Percentiles rank a stretch among this genome's conserved stretches.
Evolutionary conservation across 441 rosid species (phyloP).

Genomic region (Sinapis alba): DNA sequence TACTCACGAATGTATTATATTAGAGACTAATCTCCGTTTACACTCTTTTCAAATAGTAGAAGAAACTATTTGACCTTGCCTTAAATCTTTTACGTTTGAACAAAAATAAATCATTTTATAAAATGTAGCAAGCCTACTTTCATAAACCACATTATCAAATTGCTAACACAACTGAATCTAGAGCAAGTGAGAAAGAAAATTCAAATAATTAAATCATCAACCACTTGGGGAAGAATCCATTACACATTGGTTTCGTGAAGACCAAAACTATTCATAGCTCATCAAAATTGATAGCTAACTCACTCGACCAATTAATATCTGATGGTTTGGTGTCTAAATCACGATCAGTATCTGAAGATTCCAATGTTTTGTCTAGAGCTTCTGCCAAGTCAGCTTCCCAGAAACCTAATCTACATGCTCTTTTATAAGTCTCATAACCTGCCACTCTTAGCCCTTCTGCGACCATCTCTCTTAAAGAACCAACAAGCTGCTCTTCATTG

Average conservation of each 20-base stretch:
- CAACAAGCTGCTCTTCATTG: slow-evolving; percentile 46
- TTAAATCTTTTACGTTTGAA: too few relatives aligned
- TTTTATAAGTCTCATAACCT: slow-evolving; percentile 55
- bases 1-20: too few relatives aligned
- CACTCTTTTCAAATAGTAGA: too few relatives aligned
- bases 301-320: slow-evolving; percentile 51
- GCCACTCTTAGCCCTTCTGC: slow-evolving; percentile 70
- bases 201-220: not conserved
- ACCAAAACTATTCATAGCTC: slow-evolving; percentile 52
- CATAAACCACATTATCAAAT: not conserved
- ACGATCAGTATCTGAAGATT: slow-evolving; percentile 30
- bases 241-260: slow-evolving; percentile 6
- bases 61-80: too few relatives aligned
- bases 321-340: slow-evolving; percentile 42
- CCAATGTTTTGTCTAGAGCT: slow-evolving; percentile 62
- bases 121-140: not conserved
- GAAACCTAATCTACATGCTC: slow-evolving; percentile 62
- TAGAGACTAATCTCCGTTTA: too few relatives aligned
- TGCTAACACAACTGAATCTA: not conserved
- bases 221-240: not conserved
- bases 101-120: too few relatives aligned
- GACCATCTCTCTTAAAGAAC: slow-evolving; percentile 63
- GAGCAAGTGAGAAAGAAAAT: not conserved
- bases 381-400: slow-evolving; percentile 70
- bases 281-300: slow-evolving; percentile 61